A percentile compares a stretch with the other conserved stretches of the same genome.
These are phyloP conservation scores for Prunus padus DNA, from an alignment of 306 rosid genomes.

Conservation along the genomic window DNA sequence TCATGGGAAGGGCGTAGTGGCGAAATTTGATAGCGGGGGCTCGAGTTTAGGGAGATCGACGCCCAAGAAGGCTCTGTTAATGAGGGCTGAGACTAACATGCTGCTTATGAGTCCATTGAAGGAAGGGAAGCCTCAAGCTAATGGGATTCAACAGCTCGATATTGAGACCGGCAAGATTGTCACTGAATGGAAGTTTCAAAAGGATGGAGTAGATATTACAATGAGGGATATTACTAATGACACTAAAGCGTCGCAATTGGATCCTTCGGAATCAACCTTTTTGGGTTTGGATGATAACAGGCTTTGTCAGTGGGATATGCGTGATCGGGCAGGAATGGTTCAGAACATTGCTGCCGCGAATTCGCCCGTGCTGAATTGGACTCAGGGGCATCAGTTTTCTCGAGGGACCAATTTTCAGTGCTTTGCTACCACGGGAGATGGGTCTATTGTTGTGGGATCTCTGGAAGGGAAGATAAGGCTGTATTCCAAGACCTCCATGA, in stretches of 20 bases:
- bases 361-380: slow-evolving; percentile 78
- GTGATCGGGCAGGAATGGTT: slow-evolving; percentile 71
- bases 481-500: slow-evolving; percentile 84
- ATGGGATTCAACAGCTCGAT: slow-evolving; percentile 73
- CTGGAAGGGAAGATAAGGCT: slow-evolving; percentile 84
- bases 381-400: slow-evolving; percentile 85
- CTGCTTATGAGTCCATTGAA: slow-evolving; percentile 77
- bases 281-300: slow-evolving; percentile 94
- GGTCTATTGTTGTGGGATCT: slow-evolving; percentile 86
- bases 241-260: slow-evolving; percentile 77
- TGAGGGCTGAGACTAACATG: slow-evolving; percentile 91
- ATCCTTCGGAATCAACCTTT: slow-evolving; percentile 83
- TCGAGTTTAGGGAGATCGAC: slow-evolving; percentile 29
- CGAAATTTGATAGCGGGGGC: slow-evolving; percentile 50
- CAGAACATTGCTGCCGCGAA: slow-evolving; percentile 49
- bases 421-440: slow-evolving; percentile 85
- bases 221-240: slow-evolving; percentile 88
- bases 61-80: slow-evolving; percentile 65
- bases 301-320: slow-evolving; percentile 94
- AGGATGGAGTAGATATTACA: slow-evolving; percentile 74
- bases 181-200: slow-evolving; percentile 84
- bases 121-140: slow-evolving; percentile 63
- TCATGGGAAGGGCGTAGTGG: slow-evolving; percentile 77
- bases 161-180: slow-evolving; percentile 83
- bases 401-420: slow-evolving; percentile 87